Evolutionary conservation across 2,329 filamentous ascomycete species (phyloP).

Genomic region (Mycosphaerella sp.): DNA sequence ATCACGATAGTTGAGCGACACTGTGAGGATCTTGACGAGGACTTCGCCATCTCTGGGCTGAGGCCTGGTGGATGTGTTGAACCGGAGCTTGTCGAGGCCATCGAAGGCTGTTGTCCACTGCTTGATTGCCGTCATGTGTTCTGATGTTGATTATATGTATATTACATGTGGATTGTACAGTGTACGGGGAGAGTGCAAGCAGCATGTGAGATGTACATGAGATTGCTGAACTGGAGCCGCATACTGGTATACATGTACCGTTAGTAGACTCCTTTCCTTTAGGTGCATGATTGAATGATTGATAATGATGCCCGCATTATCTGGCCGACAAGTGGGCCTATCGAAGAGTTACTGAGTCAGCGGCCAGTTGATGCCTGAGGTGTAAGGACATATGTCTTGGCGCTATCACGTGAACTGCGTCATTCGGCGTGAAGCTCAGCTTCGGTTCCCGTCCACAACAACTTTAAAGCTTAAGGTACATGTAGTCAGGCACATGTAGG

Average conservation of each 20-base stretch:
- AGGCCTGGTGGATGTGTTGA: conserved; percentile 34
- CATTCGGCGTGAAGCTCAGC: not conserved
- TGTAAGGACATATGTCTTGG: not conserved
- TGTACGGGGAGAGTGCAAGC: no score
- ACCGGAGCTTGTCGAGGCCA: conserved; percentile 39
- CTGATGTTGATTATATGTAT: not conserved
- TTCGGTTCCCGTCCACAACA: no score
- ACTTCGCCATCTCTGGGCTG: conserved; percentile 40
- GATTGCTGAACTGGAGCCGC: no score
- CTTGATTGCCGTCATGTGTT: not conserved
- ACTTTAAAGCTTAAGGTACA: no score
- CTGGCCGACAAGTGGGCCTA: not conserved
- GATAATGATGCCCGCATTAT: not conserved
- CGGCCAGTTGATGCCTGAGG: no score
- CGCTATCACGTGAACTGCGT: not conserved
- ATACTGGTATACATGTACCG: no score
- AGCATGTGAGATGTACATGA: no score
- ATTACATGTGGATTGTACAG: no score
- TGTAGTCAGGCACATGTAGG: no score
- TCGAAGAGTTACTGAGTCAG: not conserved
- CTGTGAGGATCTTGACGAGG: conserved; percentile 47
- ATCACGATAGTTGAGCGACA: conserved; percentile 51
- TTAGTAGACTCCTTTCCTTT: no score
- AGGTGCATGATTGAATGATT: no score
- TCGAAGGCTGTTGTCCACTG: conserved; percentile 40